Conservation (phyloP, 176 grass and related monocot genomes). For the Zoysia pacifica region DNA sequence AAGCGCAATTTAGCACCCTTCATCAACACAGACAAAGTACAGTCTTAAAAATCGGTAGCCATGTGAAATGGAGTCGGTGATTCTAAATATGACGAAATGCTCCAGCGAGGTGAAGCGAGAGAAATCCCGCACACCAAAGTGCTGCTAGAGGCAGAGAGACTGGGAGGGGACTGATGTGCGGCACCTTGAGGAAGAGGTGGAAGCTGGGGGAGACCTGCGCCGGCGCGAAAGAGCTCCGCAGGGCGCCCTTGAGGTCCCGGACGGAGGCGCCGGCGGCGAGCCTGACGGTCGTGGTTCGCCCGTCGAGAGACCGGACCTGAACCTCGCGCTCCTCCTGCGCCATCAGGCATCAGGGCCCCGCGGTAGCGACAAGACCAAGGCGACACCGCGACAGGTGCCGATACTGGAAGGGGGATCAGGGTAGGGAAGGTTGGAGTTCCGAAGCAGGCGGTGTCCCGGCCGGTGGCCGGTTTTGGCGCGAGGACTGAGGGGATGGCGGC, state of each 20-base stretch:
- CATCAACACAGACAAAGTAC: conserved; percentile 24
- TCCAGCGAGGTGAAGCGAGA: not conserved
- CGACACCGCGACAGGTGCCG: not conserved
- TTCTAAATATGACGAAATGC: not conserved
- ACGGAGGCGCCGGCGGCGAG: conserved; percentile 51
- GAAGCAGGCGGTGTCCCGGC: not conserved
- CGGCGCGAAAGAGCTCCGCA: conserved; percentile 66
- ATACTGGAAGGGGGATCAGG: not conserved
- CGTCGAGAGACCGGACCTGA: conserved; percentile 72
- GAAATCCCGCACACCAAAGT: not conserved
- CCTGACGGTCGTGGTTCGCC: conserved; percentile 48
- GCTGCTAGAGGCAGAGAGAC: not conserved
- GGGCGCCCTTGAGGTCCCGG: conserved; percentile 68
- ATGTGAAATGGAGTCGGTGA: not conserved
- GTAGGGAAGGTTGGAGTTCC: not conserved
- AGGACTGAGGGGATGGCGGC: not conserved
- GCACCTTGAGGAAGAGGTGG: conserved; percentile 90
- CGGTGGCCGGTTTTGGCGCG: conserved; percentile 34
- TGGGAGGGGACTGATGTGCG: not conserved
- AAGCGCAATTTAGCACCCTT: conserved; percentile 75
- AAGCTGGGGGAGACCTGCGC: conserved; percentile 62
- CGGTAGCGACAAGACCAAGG: not conserved
- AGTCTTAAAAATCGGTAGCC: not conserved
- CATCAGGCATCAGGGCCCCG: conserved; percentile 4
- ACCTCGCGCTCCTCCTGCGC: conserved; percentile 45